phyloP scores from a whole-genome alignment of 257 asterid genomes.

The Solanum piurae region DNA sequence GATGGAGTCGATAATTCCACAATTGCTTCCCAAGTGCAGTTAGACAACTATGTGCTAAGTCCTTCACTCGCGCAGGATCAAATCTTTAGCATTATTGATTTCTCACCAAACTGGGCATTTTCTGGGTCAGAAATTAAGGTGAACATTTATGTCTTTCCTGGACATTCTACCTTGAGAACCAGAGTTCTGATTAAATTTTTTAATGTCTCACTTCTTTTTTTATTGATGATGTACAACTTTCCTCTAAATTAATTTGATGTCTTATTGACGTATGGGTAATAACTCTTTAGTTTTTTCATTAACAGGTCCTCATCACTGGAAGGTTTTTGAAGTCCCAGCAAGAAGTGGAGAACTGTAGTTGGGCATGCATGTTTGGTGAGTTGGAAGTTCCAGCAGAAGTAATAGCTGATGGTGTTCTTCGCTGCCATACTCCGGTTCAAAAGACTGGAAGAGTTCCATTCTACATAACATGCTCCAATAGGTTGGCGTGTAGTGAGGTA shows the following conservation, averaged over 20 bases:
- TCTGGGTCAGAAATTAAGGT: constrained; percentile 73
- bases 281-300: constrained; percentile 3
- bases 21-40: constrained; percentile 38
- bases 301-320: constrained; percentile 70
- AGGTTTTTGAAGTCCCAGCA: constrained; percentile 48
- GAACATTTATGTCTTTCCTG: not conserved
- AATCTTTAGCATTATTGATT: constrained; percentile 69
- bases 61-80: constrained; percentile 88
- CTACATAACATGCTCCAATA: constrained; percentile 77
- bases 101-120: constrained; percentile 81
- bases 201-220: not conserved
- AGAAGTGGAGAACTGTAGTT: constrained; percentile 50
- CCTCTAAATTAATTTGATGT: not conserved
- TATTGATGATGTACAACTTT: not conserved
- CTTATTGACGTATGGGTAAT: not conserved
- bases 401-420: constrained; percentile 65
- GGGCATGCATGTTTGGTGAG: constrained; percentile 98
- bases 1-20: constrained; percentile 51
- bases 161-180: not conserved
- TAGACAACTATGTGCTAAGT: constrained; percentile 52
- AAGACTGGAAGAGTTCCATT: constrained; percentile 74
- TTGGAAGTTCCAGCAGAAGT: constrained; percentile 80
- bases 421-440: constrained; percentile 67
- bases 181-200: constrained; percentile 5
- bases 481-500: constrained; percentile 94